Base-by-base conservation (phyloP, 2,329 filamentous ascomycete genomes). In the Hymenoscyphus repandus region DNA sequence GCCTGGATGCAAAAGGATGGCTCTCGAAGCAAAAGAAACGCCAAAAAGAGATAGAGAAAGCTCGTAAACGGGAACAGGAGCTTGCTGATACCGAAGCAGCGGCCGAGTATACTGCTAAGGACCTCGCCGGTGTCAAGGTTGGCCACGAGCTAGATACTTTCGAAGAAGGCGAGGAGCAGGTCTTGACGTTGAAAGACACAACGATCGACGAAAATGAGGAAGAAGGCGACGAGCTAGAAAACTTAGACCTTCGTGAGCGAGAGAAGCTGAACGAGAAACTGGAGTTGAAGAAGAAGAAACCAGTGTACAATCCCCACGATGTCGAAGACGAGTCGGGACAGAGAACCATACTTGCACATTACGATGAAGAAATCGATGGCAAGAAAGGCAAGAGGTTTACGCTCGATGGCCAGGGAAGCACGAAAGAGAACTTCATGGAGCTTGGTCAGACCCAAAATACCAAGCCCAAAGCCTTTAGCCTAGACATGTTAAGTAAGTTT, bases 181-280 rank as follows among this genome's bases (percentile, higher is more conserved):
- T 99, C 31, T 74, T 99, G 47, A 96, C 92, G 0, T 78, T 99
- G n/a, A 96, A 96, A 65, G 93, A 99, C 69, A 81, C 87, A 1
- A 89, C 88, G 1, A 89, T 99, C 49, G 81, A 90, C 44, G 82
- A 88, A 52, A 85, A 88, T 31, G 88, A 92, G 51, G 90, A 90
- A 27, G 87, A 90, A 52, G 92, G 89, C 2, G 93, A 97, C 66
- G 90, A 97, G 70, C 76, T 99, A 12, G 88, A 93, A 67, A 90
- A 90, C 54, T 61, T 88, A 37, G 77, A 83, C 31, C 70, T 95
- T 47, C 79, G 80, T 40, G 88, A 90, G 59, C 76, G 78, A 52
- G 88, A 93, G 66, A 81, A 80, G 65, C 72, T 91, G 18, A 75
- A 80, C 40, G 88, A 96, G 62, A 85, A 81, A 59, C 72, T 96